Percentiles rank a stretch among this genome's conserved stretches.
phyloP scores from a whole-genome alignment of 768 basidiomycete genomes.

The Harrya chromipes region DNA sequence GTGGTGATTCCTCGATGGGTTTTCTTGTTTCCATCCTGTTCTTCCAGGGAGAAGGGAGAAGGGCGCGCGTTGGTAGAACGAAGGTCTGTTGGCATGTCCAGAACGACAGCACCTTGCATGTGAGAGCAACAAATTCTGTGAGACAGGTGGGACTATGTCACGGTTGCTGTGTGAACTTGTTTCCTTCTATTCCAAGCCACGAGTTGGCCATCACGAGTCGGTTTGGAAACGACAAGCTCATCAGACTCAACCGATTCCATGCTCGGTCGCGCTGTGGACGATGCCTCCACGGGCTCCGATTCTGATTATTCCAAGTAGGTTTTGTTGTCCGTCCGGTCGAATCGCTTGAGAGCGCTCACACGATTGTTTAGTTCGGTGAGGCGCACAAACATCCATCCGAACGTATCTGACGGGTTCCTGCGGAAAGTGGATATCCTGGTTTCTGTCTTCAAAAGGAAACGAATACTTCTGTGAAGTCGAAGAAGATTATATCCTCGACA shows the following conservation, averaged over 20 bases:
- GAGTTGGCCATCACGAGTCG: conserved; percentile 17
- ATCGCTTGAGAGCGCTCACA: conserved; percentile 12
- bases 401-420: conserved; percentile 12
- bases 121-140: not conserved
- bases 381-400: conserved; percentile 13
- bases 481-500: conserved; percentile 97
- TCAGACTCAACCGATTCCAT: conserved; percentile 26
- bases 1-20: conserved; percentile 33
- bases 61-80: conserved; percentile 8
- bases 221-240: conserved; percentile 16
- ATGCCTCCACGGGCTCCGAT: conserved; percentile 88
- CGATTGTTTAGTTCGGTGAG: conserved; percentile 26
- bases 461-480: conserved; percentile 99
- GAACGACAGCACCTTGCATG: conserved; percentile 29
- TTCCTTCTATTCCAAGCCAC: conserved; percentile 6
- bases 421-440: conserved; percentile 94
- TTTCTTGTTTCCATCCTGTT: conserved; percentile 2
- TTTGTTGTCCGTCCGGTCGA: not conserved
- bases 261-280: conserved; percentile 62
- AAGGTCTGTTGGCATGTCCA: conserved; percentile 38
- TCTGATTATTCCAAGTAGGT: conserved; percentile 94
- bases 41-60: conserved; percentile 18
- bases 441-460: conserved; percentile 94
- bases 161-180: conserved; percentile 2
- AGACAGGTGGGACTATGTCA: not conserved